These are phyloP conservation scores for Hermanozyma aechmeae DNA, from an alignment of 805 yeast genomes.

Conservation along the genomic window DNA sequence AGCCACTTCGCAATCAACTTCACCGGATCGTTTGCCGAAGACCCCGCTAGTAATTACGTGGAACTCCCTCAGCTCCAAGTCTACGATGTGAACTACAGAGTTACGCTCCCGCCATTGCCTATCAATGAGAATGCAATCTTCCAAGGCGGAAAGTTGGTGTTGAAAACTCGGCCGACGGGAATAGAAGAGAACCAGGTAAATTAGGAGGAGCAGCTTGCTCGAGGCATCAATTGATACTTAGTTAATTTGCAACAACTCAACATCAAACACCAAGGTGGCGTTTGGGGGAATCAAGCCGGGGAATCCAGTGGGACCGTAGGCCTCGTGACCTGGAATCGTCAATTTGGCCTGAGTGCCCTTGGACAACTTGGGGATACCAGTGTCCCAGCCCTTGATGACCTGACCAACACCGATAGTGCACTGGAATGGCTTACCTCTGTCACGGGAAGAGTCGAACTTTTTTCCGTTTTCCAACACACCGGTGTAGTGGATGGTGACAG, in stretches of 20 bases:
- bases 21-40: conserved; percentile 5
- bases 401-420: conserved; percentile 92
- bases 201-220: no score
- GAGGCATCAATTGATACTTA: no score
- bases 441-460: conserved; percentile 91
- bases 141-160: no score
- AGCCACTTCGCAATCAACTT: conserved; percentile 38
- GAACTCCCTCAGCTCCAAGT: conserved; percentile 56
- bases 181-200: no score
- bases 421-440: conserved; percentile 93
- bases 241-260: conserved; percentile 56
- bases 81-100: conserved; percentile 60
- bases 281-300: conserved; percentile 96
- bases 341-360: conserved; percentile 89
- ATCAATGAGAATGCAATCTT: conserved; percentile 12
- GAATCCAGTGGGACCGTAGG: conserved; percentile 91
- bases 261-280: conserved; percentile 84
- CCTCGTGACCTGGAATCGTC: conserved; percentile 88
- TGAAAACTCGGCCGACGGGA: no score
- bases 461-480: conserved; percentile 94
- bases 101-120: conserved; percentile 40
- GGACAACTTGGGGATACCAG: conserved; percentile 84
- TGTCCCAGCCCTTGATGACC: conserved; percentile 96
- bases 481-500: conserved; percentile 88
- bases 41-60: conserved; percentile 8